phyloP scores from a whole-genome alignment of 164 flowering plant genomes.

The Vitis rotundifolia region DNA sequence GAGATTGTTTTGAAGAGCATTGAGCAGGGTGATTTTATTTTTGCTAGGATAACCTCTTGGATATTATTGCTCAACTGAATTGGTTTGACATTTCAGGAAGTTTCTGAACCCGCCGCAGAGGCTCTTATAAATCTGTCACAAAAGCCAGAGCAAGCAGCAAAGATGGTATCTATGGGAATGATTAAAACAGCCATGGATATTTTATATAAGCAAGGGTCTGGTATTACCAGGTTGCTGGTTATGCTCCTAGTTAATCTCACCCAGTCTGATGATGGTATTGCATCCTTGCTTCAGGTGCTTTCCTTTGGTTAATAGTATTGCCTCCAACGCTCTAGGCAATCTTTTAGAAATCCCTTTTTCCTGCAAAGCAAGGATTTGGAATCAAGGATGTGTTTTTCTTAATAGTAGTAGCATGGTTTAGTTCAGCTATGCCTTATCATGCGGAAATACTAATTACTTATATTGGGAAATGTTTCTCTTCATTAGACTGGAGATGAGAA shows the following conservation, averaged over 20 bases:
- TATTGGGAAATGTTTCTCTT: neutral
- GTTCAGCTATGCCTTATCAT: neutral
- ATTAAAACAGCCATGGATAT: conserved; percentile 64
- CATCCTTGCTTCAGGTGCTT: conserved; percentile 87
- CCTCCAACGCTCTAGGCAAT: no score
- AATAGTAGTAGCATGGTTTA: neutral
- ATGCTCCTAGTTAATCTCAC: conserved; percentile 93
- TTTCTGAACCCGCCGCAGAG: conserved; percentile 88
- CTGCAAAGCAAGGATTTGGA: neutral
- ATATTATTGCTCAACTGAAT: neutral
- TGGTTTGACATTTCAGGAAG: conserved; percentile 49
- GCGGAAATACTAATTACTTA: conserved; percentile 6
- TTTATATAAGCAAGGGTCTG: conserved; percentile 56
- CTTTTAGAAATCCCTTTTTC: no score
- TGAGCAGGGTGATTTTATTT: neutral
- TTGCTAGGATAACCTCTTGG: no score
- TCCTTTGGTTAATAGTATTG: neutral
- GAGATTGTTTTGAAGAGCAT: neutral
- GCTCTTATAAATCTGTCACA: conserved; percentile 89
- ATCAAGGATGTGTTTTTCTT: neutral
- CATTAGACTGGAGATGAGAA: conserved; percentile 78
- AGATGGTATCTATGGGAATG: conserved; percentile 75
- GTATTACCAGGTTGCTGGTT: conserved; percentile 54
- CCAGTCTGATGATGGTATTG: conserved; percentile 73
- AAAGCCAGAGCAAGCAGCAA: conserved; percentile 54